A percentile compares a stretch with the other conserved stretches of the same genome.
phyloP scores from a whole-genome alignment of 2,329 filamentous ascomycete species.

The Venturiaceae sp. region DNA sequence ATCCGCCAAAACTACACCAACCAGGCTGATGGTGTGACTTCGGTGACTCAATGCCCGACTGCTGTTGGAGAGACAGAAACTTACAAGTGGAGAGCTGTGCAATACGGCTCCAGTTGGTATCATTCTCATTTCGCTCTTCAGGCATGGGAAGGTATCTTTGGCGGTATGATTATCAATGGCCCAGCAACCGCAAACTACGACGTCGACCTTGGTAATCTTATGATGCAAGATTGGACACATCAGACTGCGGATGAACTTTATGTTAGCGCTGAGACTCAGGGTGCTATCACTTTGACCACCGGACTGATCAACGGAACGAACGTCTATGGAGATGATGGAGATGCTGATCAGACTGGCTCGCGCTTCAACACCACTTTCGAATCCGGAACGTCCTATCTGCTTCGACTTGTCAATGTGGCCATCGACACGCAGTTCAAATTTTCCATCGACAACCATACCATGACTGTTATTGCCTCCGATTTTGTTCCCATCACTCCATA shows the following conservation, averaged over 20 bases:
- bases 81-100: constrained; percentile 26
- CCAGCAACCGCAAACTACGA: constrained; percentile 29
- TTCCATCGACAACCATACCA: constrained; percentile 28
- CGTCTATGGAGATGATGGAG: constrained; percentile 15
- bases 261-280: constrained; percentile 13
- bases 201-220: constrained; percentile 25
- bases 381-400: constrained; percentile 30
- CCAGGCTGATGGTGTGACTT: constrained; percentile 7
- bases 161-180: constrained; percentile 29
- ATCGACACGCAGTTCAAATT: constrained; percentile 28
- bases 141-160: constrained; percentile 26
- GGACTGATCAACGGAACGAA: constrained; percentile 36
- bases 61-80: constrained; percentile 13
- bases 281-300: constrained; percentile 14
- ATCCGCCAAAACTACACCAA: constrained; percentile 8
- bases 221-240: constrained; percentile 32
- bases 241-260: constrained; percentile 20
- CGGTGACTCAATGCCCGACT: constrained; percentile 10
- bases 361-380: constrained; percentile 11
- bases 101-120: constrained; percentile 26
- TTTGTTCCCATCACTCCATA: constrained; percentile 34
- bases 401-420: constrained; percentile 33
- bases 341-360: constrained; percentile 18
- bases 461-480: constrained; percentile 34
- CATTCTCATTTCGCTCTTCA: constrained; percentile 21